Base-by-base conservation (phyloP, 352 stramenopile species). In the Phytophthora litchii region DNA sequence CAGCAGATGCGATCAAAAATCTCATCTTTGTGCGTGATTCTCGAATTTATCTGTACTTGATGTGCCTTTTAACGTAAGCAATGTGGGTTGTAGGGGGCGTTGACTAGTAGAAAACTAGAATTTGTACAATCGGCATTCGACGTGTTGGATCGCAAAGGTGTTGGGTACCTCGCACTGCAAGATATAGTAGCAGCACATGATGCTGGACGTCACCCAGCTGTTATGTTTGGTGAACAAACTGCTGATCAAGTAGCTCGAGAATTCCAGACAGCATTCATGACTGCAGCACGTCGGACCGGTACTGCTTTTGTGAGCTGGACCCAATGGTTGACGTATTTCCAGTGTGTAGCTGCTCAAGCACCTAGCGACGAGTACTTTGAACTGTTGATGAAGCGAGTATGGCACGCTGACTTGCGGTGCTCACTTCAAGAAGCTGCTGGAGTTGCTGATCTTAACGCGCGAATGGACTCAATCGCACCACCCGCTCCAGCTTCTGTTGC, bases 361-460 rank as follows among this genome's bases (percentile, higher is more conserved):
- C 80, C 78, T 6, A 92, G 76, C 34, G 76, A 91, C 19, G 83
- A 92, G 54, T 90, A 86, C 70, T 92, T 90, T 58, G 83, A 92
- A 31, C 46, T 92, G 10, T 51, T 92, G 20, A 69, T 92, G 51
- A 86, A 82, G 40, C 80, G 83, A 25, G 83, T 88, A 16, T 92
- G 83, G 83, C 78, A 78, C 38, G 83, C 74, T 4, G 70, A 72
- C 16, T 65, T 51, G 1, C 64, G 67, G 17, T 76, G 67, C 8
- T 76, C 70, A 34, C 71, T 89, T 4, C 50, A 81, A 70, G 21
- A 71, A 21, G 23, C 47, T 54, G 38, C 58, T 32, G 64, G 57
- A 3, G 20, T 36, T 23, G 54, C 36, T 9, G 51, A 60, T 17
- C 35, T 60, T 0, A 63, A 60, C 13, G 4, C 42, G 12, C 32